These are phyloP conservation scores for Rhodotorula paludigena DNA, from an alignment of 768 basidiomycete species.

Conservation along the genomic window DNA sequence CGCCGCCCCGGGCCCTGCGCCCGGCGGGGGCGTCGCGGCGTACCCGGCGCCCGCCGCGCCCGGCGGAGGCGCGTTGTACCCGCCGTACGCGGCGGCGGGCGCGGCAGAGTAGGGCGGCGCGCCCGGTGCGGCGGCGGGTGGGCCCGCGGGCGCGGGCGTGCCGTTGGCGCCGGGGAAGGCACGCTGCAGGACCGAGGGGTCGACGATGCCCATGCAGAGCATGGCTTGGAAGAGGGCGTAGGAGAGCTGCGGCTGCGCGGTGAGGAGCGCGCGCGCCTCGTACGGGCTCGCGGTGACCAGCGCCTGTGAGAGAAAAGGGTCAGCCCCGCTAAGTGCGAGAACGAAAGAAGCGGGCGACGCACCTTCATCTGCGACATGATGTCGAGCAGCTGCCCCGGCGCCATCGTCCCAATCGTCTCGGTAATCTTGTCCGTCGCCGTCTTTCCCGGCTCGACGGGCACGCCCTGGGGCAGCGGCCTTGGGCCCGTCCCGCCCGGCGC, in stretches of 20 bases:
- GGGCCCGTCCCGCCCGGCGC: conserved; percentile 29
- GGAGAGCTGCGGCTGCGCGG: conserved; percentile 82
- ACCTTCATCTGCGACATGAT: conserved; percentile 99
- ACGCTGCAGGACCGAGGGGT: conserved; percentile 68
- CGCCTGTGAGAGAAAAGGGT: conserved; percentile 56
- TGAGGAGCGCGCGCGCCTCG: conserved; percentile 72
- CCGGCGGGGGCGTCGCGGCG: conserved; percentile 25
- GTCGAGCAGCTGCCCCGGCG: conserved; percentile 79
- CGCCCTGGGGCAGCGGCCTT: conserved; percentile 66
- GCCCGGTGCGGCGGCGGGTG: conserved; percentile 34
- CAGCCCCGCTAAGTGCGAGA: no score
- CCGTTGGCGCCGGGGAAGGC: conserved; percentile 47
- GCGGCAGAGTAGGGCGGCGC: conserved; percentile 22
- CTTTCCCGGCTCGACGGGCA: conserved; percentile 64
- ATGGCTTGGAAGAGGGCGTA: conserved; percentile 96
- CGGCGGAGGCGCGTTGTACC: conserved; percentile 24
- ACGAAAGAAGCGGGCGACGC: conserved; percentile 15
- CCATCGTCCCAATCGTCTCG: conserved; percentile 75
- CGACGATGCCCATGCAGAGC: conserved; percentile 86
- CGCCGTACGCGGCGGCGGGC: conserved; percentile 9
- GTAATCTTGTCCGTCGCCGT: conserved; percentile 76
- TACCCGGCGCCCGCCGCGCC: not conserved
- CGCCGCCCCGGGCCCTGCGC: no score
- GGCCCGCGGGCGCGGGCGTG: conserved; percentile 10
- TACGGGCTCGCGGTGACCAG: conserved; percentile 88